Conservation (phyloP, 1,284 basidiomycete species). For the Trametes polyzona region DNA sequence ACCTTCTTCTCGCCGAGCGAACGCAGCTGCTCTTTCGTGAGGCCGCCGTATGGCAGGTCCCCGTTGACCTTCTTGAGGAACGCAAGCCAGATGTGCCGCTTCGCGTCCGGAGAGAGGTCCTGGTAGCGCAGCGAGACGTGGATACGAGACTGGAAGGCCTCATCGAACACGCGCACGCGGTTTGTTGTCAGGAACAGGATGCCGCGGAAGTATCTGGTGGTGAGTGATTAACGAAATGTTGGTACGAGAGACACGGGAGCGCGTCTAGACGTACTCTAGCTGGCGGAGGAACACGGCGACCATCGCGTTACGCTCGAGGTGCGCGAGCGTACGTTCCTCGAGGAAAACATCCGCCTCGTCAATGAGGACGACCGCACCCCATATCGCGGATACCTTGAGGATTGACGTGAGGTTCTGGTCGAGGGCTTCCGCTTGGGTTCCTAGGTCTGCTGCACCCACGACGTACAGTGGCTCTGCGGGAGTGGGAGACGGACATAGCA, state of each 20-base stretch:
- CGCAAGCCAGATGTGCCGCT: conserved; percentile 59
- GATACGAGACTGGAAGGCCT: conserved; percentile 69
- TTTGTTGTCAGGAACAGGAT: conserved; percentile 73
- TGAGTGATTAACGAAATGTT: neutral
- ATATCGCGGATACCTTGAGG: conserved; percentile 55
- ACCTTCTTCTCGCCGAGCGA: conserved; percentile 53
- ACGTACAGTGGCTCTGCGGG: conserved; percentile 51
- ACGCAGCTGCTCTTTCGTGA: conserved; percentile 49
- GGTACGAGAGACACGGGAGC: neutral
- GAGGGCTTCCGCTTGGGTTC: conserved; percentile 48
- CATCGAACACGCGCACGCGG: conserved; percentile 66
- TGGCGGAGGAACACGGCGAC: conserved; percentile 53
- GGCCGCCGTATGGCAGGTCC: conserved; percentile 31
- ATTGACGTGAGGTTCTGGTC: conserved; percentile 32
- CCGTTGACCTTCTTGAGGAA: conserved; percentile 56
- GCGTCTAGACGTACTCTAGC: conserved; percentile 36
- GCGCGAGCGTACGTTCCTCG: conserved; percentile 62
- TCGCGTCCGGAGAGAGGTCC: conserved; percentile 54
- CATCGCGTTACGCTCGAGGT: conserved; percentile 66
- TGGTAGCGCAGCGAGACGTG: conserved; percentile 66
- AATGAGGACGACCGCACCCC: conserved; percentile 68
- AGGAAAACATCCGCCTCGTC: conserved; percentile 63
- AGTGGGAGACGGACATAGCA: neutral
- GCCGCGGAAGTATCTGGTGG: conserved; percentile 60
- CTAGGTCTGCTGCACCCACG: conserved; percentile 64